These are phyloP conservation scores for Tephrocybe sp. DNA, from an alignment of 768 basidiomycete genomes.

Conservation along the genomic window DNA sequence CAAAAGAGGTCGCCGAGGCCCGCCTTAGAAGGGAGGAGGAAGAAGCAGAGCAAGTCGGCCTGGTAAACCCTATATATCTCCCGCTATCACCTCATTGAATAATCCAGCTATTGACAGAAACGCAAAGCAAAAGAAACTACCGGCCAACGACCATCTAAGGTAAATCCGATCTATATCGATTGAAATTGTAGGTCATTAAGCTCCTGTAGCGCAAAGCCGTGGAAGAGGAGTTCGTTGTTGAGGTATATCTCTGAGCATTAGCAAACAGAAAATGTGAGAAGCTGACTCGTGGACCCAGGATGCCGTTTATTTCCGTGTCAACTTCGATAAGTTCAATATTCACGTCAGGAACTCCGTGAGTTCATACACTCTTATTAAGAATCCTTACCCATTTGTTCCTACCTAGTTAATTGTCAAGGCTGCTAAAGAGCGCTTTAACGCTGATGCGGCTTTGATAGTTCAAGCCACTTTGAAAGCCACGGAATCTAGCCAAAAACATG, in stretches of 20 bases:
- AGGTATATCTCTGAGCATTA: constrained; percentile 45
- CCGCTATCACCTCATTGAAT: constrained; percentile 14
- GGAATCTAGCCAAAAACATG: constrained; percentile 55
- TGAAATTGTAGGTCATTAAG: not conserved
- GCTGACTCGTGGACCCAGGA: constrained; percentile 40
- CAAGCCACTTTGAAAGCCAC: constrained; percentile 69
- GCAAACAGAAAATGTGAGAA: constrained; percentile 6
- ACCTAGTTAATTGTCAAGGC: constrained; percentile 74
- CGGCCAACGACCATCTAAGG: constrained; percentile 52
- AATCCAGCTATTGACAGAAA: constrained; percentile 45
- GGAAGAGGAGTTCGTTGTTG: constrained; percentile 52
- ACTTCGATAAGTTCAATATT: constrained; percentile 84
- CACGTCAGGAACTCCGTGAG: constrained; percentile 84
- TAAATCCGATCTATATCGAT: constrained; percentile 19
- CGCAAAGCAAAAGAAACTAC: constrained; percentile 52
- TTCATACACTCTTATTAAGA: constrained; percentile 1
- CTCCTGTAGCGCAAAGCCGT: constrained; percentile 35
- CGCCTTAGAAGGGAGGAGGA: constrained; percentile 69
- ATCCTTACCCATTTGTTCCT: constrained; percentile 7
- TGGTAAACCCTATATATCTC: constrained; percentile 46
- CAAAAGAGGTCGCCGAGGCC: constrained; percentile 62
- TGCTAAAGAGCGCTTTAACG: constrained; percentile 78
- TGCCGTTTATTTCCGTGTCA: constrained; percentile 77
- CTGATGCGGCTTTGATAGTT: constrained; percentile 67
- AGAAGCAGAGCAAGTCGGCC: constrained; percentile 67